Conservation (phyloP, 2,329 filamentous ascomycete species). For the Periconia sp. region DNA sequence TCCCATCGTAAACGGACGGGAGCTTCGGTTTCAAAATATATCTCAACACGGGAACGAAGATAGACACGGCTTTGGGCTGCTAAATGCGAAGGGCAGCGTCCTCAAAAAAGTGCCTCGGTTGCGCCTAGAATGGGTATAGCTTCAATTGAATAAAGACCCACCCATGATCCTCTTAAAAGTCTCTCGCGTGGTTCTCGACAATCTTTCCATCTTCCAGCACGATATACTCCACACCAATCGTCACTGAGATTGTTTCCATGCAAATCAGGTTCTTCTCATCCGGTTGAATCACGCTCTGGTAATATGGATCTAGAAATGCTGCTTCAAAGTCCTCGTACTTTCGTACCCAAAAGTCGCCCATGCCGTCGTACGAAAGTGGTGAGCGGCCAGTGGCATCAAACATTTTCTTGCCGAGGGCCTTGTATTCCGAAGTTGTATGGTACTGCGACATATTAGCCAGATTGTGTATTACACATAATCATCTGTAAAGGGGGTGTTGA, state of each 20-base stretch:
- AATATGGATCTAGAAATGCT: constrained; percentile 30
- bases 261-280: constrained; percentile 31
- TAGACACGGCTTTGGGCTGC: too few relatives aligned
- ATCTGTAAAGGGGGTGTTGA: background rate
- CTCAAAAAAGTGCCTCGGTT: background rate
- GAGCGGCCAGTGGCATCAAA: constrained; percentile 13
- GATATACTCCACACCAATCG: constrained; percentile 18
- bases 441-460: constrained; percentile 14
- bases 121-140: background rate
- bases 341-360: constrained; percentile 32
- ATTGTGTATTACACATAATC: background rate
- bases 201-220: constrained; percentile 21
- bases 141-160: background rate
- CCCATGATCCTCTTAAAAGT: background rate
- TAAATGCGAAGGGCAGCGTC: constrained; percentile 2
- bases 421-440: constrained; percentile 25
- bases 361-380: constrained; percentile 24
- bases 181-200: constrained; percentile 5
- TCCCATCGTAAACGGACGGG: too few relatives aligned
- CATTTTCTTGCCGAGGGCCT: constrained; percentile 19
- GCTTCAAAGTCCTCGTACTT: constrained; percentile 30
- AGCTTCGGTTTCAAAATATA: too few relatives aligned
- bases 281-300: constrained; percentile 23
- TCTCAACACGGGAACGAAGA: too few relatives aligned
- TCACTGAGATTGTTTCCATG: constrained; percentile 16